Conservation (phyloP, 768 basidiomycete species). For the Clitopilus passeckerianus region DNA sequence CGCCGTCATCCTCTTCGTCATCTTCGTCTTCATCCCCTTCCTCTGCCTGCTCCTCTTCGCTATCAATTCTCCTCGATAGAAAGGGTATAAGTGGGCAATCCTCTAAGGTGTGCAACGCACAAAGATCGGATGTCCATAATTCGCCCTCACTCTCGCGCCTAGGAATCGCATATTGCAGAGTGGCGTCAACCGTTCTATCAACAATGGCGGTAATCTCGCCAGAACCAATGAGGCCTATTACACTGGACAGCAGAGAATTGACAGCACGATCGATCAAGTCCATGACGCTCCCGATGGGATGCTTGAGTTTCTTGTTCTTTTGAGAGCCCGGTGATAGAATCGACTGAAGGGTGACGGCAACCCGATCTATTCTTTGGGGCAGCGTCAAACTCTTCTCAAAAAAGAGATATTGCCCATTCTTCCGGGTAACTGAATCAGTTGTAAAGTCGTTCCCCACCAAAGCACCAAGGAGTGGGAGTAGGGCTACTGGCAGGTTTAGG, state of each 20-base stretch:
- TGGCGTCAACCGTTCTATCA: slow-evolving; percentile 67
- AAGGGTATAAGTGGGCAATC: slow-evolving; percentile 50
- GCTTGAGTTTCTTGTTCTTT: slow-evolving; percentile 42
- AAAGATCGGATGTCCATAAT: slow-evolving; percentile 55
- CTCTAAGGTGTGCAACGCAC: slow-evolving; percentile 56
- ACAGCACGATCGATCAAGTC: slow-evolving; percentile 72
- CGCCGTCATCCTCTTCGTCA: slow-evolving; percentile 15
- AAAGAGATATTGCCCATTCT: slow-evolving; percentile 55
- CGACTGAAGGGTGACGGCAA: slow-evolving; percentile 50
- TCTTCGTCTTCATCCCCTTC: slow-evolving; percentile 20
- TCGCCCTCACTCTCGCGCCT: slow-evolving; percentile 40
- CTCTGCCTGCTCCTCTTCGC: slow-evolving; percentile 11
- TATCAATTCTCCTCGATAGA: slow-evolving; percentile 42
- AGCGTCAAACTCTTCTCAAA: slow-evolving; percentile 57
- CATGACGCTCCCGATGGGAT: slow-evolving; percentile 65
- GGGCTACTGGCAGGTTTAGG: slow-evolving; percentile 59
- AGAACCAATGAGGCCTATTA: slow-evolving; percentile 41
- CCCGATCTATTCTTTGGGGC: slow-evolving; percentile 61
- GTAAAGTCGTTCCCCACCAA: slow-evolving; percentile 82
- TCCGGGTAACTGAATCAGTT: slow-evolving; percentile 40
- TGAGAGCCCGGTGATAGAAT: slow-evolving; percentile 47
- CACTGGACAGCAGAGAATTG: slow-evolving; percentile 47
- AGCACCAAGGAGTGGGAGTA: slow-evolving; percentile 75
- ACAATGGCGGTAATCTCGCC: slow-evolving; percentile 65
- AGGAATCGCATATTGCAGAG: slow-evolving; percentile 75